Evolutionary conservation across 2,329 filamentous ascomycete genomes (phyloP), one percentile per base, ranked within the genome.

Genomic region (Elsinoe perseae): DNA sequence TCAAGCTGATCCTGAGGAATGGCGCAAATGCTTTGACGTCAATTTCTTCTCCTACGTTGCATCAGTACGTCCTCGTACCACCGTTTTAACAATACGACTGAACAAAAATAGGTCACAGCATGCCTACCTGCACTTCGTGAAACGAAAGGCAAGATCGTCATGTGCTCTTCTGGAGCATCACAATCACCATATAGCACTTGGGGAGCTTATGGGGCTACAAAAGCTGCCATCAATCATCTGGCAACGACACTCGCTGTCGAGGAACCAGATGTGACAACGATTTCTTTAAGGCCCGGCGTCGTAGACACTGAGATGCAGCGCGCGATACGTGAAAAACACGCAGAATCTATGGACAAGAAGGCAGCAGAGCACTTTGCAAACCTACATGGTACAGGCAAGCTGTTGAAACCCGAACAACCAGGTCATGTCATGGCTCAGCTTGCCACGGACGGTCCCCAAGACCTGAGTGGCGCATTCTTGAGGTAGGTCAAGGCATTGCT

Each of bases 281-380:
- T 95, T 0, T 78, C 87, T 0, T 75, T 96, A 30, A 78, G 84
- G 3, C 91, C 91, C 0, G 91, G 91, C 2, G 82, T 87, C 44
- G 86, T 95, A 6, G 87, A 95, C 66, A 96, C 91, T 0, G 85
- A 85, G 53, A 96, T 96, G 91, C 91, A 95, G 69, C 78, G 78
- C n/a, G 80, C 86, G 57, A 80, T 98, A 57, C 78, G 93, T 52
- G 84, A 90, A 46, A 80, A 83, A 57, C 86, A 93, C 69, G 75
- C 79, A 6, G 76, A 73, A 25, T 72, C 71, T 14, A 82, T 88
- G 79, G 79, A 81, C 61, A 71, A 72, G 18, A 75, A 77, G 54
- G 79, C 84, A 62, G 75, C 75, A 21, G 70, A 74, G 16, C 83
- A 80, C 63, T 97, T 97, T 64, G 75, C 81, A 10, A 75, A 80